phyloP scores from a whole-genome alignment of 352 stramenopile genomes.

The Globisporangium nunn region DNA sequence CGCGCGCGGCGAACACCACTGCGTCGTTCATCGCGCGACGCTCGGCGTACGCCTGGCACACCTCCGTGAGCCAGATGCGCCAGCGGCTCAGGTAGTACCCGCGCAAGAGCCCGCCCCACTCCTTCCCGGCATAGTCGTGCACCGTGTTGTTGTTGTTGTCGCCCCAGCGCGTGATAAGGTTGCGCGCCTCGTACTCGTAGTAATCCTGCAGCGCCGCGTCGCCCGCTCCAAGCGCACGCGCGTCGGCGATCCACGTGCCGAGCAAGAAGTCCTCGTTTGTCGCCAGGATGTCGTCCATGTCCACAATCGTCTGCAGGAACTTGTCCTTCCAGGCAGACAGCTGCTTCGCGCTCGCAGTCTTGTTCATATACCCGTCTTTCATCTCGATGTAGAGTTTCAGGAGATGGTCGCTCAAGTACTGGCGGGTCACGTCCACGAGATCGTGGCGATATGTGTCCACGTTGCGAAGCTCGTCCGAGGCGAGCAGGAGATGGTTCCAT shows the following conservation, averaged over 20 bases:
- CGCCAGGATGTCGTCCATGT: constrained; percentile 55
- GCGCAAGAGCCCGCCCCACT: constrained; percentile 62
- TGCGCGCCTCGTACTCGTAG: constrained; percentile 79
- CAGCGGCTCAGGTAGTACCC: constrained; percentile 66
- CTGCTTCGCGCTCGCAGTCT: constrained; percentile 19
- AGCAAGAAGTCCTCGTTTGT: constrained; percentile 67
- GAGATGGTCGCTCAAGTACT: constrained; percentile 63
- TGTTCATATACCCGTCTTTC: constrained; percentile 35
- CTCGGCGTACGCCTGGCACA: constrained; percentile 59
- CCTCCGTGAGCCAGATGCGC: constrained; percentile 64
- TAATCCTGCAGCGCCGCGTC: constrained; percentile 35
- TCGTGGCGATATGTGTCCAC: constrained; percentile 67
- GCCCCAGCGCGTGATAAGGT: constrained; percentile 75
- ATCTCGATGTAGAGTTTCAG: constrained; percentile 54
- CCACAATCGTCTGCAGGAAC: constrained; percentile 41
- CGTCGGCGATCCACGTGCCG: constrained; percentile 62
- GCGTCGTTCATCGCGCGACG: constrained; percentile 46
- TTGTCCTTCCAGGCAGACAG: constrained; percentile 33
- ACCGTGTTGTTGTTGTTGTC: constrained; percentile 69
- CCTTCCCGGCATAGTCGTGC: constrained; percentile 73
- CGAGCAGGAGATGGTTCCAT: constrained; percentile 50
- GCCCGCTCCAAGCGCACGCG: constrained; percentile 28
- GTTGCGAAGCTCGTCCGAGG: constrained; percentile 25
- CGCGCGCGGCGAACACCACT: constrained; percentile 32
- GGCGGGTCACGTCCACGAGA: constrained; percentile 72